Evolutionary conservation across 331 rosid genomes (phyloP), one percentile per base, ranked within the genome.

Genomic region (Cydonia oblonga): DNA sequence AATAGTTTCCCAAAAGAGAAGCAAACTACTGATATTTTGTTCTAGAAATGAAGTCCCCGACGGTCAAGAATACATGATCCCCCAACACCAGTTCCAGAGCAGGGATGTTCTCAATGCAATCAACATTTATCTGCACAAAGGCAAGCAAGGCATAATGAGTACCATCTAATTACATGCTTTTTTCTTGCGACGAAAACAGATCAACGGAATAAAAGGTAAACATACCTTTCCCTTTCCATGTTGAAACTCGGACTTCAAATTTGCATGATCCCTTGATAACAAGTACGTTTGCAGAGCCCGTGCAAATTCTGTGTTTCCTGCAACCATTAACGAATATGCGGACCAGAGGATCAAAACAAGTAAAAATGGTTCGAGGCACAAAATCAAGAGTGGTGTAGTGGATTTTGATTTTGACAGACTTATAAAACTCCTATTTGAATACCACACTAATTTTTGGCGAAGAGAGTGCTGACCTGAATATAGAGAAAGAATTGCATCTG

Each of bases 211-310:
- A 10, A 5, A 58, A 6, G 33, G 20, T 65, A 35, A 63, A 81
- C 87, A 61, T 64, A 93, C 98, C 96, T 93, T 93, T 73, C 96
- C 92, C 62, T 80, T 82, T 80, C 96, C 88, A 11, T 61, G 53
- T 44, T 87, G 97, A 80, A 88, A 91, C 85, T 88, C 96, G 0
- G 79, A 78, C 83, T 89, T 93, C 87, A 93, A 79, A 81, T 81
- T 84, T 70, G 83, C 60, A 79, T 86, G 78, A 81, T 91, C 97
- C 75, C 92, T 87, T 13, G 98, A 91, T 58, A 85, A 67, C 53
- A 93, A 78, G 76, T 86, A 93, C 7, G 78, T 78, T 79, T 87
- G 79, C 40, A 91, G 81, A 70, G 80, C 76, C 42, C 59, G 78
- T 40, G 87, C 80, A 11, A 71, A 81, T 81, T 84, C 86, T 23